phyloP scores from a whole-genome alignment of 2,329 filamentous ascomycete species.

The Capronia coronata region DNA sequence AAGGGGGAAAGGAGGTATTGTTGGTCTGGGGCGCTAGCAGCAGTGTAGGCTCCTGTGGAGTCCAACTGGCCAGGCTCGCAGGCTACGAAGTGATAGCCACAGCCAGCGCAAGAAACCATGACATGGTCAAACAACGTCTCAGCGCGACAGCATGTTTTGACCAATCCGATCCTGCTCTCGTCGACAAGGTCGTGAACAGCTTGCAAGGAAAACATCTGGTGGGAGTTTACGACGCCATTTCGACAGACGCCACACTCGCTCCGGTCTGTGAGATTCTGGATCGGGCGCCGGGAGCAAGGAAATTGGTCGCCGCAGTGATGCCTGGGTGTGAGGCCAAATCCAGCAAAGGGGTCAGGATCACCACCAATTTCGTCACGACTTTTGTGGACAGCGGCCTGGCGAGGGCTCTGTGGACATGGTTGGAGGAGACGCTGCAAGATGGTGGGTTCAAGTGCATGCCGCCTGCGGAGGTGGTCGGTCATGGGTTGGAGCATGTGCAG shows the following conservation, averaged over 20 bases:
- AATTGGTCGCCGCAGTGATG: constrained; percentile 11
- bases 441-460: constrained; percentile 32
- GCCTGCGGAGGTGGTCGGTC: constrained; percentile 34
- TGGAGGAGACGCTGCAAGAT: constrained; percentile 29
- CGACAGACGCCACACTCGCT: constrained; percentile 9
- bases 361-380: constrained; percentile 40
- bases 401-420: constrained; percentile 46
- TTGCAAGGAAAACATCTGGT: constrained; percentile 11
- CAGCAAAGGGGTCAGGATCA: constrained; percentile 8
- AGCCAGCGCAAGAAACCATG: constrained; percentile 2
- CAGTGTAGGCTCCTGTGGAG: constrained; percentile 38
- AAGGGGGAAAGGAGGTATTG: constrained; percentile 15
- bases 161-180: constrained; percentile 32
- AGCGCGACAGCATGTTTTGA: constrained; percentile 43
- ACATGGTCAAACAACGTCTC: constrained; percentile 34
- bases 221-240: constrained; percentile 17
- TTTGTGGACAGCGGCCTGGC: constrained; percentile 49
- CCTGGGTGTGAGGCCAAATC: constrained; percentile 8
- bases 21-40: constrained; percentile 42
- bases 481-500: constrained; percentile 35
- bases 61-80: constrained; percentile 38
- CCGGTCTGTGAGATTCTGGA: constrained; percentile 9
- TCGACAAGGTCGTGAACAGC: constrained; percentile 13
- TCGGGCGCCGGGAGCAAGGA: not conserved
- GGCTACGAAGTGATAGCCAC: constrained; percentile 37